phyloP scores from a whole-genome alignment of 2,329 filamentous ascomycete species.

The Alternaria brassicicola region DNA sequence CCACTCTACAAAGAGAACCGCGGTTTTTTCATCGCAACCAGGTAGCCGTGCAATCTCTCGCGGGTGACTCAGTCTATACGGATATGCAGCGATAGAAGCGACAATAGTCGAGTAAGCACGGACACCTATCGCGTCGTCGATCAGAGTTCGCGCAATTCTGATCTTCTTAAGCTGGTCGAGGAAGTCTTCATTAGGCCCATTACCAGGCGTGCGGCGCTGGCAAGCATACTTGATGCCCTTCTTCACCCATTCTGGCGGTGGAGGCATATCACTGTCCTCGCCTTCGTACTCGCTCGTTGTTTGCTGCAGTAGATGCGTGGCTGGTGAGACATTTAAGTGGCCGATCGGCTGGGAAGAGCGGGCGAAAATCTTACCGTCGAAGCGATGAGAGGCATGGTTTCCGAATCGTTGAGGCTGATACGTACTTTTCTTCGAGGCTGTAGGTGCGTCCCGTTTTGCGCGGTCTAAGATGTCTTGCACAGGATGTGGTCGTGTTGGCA shows the following conservation, averaged over 20 bases:
- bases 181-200: constrained; percentile 76
- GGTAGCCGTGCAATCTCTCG: constrained; percentile 64
- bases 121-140: constrained; percentile 77
- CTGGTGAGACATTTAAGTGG: constrained; percentile 23
- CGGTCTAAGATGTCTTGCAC: constrained; percentile 57
- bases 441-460: constrained; percentile 57
- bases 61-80: constrained; percentile 58
- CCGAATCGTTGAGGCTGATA: constrained; percentile 22
- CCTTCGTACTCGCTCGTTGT: constrained; percentile 81
- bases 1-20: constrained; percentile 78
- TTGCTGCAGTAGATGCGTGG: constrained; percentile 62
- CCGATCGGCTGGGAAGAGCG: constrained; percentile 24
- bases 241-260: constrained; percentile 71
- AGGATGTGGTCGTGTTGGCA: constrained; percentile 28
- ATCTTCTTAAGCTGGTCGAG: constrained; percentile 77
- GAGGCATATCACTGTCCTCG: constrained; percentile 60
- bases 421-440: constrained; percentile 13
- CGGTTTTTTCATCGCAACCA: constrained; percentile 81
- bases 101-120: constrained; percentile 89
- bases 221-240: constrained; percentile 75
- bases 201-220: constrained; percentile 72
- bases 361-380: constrained; percentile 41
- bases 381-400: constrained; percentile 36
- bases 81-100: constrained; percentile 82
- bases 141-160: constrained; percentile 71